Percentiles rank a stretch among this genome's conserved stretches.
Evolutionary conservation across 306 rosid species (phyloP).

Genomic region (Trifolium pratense): DNA sequence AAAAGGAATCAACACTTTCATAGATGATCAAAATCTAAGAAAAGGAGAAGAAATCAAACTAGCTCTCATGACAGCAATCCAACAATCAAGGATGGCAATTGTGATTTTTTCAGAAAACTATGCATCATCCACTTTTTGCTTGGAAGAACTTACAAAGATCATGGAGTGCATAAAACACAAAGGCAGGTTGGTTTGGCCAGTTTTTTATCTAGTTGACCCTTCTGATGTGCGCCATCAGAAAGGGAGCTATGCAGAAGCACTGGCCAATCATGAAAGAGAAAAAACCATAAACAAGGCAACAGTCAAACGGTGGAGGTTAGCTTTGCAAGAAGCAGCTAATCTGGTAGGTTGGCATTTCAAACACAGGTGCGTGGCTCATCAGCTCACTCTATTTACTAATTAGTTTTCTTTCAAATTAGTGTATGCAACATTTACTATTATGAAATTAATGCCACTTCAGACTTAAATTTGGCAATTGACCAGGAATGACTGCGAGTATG

Average conservation of each 20-base stretch:
- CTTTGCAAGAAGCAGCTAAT: not conserved
- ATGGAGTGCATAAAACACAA: constrained; percentile 15
- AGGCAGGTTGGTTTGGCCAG: not conserved
- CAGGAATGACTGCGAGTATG: not conserved
- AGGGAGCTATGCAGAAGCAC: not conserved
- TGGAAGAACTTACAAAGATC: constrained; percentile 10
- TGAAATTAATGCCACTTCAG: not conserved
- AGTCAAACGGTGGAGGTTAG: not conserved
- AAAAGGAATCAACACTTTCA: constrained; percentile 5
- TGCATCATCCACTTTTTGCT: not conserved
- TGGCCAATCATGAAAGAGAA: not conserved
- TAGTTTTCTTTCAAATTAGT: not conserved
- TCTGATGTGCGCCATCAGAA: constrained; percentile 16
- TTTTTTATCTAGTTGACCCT: not conserved
- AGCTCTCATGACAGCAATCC: constrained; percentile 6
- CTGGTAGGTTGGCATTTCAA: not conserved
- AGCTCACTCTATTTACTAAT: not conserved
- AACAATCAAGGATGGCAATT: not conserved
- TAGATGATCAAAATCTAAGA: not conserved
- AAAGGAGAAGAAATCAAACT: not conserved
- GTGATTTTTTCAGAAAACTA: constrained; percentile 4
- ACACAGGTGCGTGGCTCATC: not conserved
- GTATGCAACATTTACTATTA: not conserved
- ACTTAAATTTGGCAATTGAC: not conserved
- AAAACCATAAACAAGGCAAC: not conserved